Base-by-base conservation (phyloP, 805 yeast species). In the Limtongozyma cylindracea region DNA sequence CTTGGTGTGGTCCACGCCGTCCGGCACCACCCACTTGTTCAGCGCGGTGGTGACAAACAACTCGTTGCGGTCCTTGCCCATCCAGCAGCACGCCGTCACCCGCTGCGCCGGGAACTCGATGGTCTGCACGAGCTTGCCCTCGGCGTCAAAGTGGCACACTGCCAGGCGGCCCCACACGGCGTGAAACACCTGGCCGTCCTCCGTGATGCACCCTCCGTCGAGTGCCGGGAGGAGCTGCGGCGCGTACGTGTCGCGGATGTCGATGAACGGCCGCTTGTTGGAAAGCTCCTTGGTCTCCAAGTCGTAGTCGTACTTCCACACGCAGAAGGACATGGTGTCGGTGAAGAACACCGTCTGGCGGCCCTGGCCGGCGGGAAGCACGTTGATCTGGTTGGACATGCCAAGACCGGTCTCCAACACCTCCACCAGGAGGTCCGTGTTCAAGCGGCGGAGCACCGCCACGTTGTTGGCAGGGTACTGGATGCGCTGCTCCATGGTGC, bases 161-260 rank as follows among this genome's bases (percentile, higher is more conserved):
- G 57, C 38, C 19, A 48, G 39, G 2, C 71, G 55, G 13, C 66
- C 55, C 61, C 70, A 78, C 8, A 73, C 60, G 1, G 91, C 73
- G 4, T 65, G 49, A 43, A 59, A 71, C 18, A 80, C 36, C 23
- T 58, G 50, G 6, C 63, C 68, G 16, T 50, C 41, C 3, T 41
- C 42, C 19, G 72, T 62, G 29, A 72, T 44, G 13, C 67, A 49
- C 30, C 71, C 53, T 12, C 95, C 95, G 40, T 80, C 95, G 0
- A 93, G 93, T 31, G 66, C 88, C 4, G 34, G 31, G 7, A 68
- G 26, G 11, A 45, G 38, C 4, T 19, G 24, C 19, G 20, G 36
- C n/a, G n/a, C n/a, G 23, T 22, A 32, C 12, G 19, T 30, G 21
- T 19, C 20, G 13, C 28, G 29, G 19, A 32, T 26, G 18, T 42